These are phyloP conservation scores for Parsonsia alboflavescens DNA, from an alignment of 257 asterid genomes.

Conservation along the genomic window DNA sequence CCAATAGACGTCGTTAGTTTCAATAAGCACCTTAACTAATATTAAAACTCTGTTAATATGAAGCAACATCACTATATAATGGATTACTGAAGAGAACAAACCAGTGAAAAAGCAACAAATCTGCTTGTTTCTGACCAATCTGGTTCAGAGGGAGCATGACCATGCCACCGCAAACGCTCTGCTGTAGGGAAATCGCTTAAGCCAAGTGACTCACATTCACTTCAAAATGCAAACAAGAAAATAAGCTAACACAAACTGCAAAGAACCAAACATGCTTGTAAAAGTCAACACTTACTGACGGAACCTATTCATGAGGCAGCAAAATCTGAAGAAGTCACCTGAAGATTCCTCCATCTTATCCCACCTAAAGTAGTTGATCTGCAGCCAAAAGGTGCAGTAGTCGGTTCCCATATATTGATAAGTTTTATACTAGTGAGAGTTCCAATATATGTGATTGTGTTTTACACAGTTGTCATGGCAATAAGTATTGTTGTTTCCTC, in stretches of 20 bases:
- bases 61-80: not conserved
- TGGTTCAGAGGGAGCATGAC: conserved; percentile 76
- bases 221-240: conserved; percentile 24
- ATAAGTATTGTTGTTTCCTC: conserved; percentile 96
- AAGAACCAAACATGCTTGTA: not conserved
- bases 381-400: conserved; percentile 28
- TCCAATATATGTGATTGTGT: conserved; percentile 7
- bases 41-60: not conserved
- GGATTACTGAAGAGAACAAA: conserved; percentile 15
- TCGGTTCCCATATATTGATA: not conserved
- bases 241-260: conserved; percentile 5
- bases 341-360: conserved; percentile 85
- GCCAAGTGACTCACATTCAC: conserved; percentile 91
- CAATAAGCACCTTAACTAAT: not conserved
- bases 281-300: conserved; percentile 46
- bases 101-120: conserved; percentile 88
- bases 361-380: conserved; percentile 94
- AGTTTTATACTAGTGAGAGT: not conserved
- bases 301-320: conserved; percentile 59
- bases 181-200: conserved; percentile 84
- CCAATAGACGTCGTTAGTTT: not conserved
- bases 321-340: conserved; percentile 76
- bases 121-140: conserved; percentile 89
- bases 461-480: conserved; percentile 88
- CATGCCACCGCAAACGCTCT: conserved; percentile 91